phyloP scores from a whole-genome alignment of 352 stramenopile genomes.

The Phytophthora quininea region DNA sequence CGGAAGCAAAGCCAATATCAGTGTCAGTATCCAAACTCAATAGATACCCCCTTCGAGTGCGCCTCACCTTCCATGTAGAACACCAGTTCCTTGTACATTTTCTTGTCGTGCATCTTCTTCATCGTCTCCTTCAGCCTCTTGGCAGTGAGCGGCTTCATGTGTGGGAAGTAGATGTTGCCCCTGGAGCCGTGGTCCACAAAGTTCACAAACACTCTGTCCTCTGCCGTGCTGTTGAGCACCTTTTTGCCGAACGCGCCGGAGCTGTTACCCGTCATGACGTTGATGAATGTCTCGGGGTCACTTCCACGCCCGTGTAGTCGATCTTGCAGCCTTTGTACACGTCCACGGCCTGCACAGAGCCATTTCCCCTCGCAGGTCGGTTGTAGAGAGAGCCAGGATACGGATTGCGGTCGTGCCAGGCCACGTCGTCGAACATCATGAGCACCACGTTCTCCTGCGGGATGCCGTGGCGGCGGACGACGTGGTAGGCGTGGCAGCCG shows the following conservation, averaged over 20 bases:
- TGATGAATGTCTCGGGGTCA: slow-evolving; percentile 90
- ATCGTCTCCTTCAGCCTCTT: slow-evolving; percentile 73
- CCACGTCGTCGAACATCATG: slow-evolving; percentile 95
- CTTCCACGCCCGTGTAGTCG: slow-evolving; percentile 76
- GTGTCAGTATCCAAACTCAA: neutral
- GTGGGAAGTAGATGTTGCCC: slow-evolving; percentile 85
- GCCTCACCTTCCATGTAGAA: slow-evolving; percentile 89
- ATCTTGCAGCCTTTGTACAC: slow-evolving; percentile 88
- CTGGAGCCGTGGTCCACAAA: slow-evolving; percentile 92
- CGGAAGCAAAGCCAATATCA: neutral
- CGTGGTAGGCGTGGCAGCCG: slow-evolving; percentile 91
- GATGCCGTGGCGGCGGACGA: slow-evolving; percentile 88
- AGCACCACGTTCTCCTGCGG: slow-evolving; percentile 89
- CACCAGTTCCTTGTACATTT: slow-evolving; percentile 91
- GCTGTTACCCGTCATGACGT: slow-evolving; percentile 85
- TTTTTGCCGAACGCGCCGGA: slow-evolving; percentile 62
- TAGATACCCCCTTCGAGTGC: too few relatives aligned
- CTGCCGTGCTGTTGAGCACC: slow-evolving; percentile 81
- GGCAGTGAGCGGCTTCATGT: slow-evolving; percentile 75
- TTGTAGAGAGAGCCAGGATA: slow-evolving; percentile 92
- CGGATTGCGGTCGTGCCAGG: slow-evolving; percentile 77
- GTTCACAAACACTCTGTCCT: slow-evolving; percentile 93
- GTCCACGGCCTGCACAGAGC: slow-evolving; percentile 57
- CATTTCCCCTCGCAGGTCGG: slow-evolving; percentile 49
- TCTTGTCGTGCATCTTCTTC: slow-evolving; percentile 77